phyloP scores from a whole-genome alignment of 306 rosid genomes.

The Rosa persica region DNA sequence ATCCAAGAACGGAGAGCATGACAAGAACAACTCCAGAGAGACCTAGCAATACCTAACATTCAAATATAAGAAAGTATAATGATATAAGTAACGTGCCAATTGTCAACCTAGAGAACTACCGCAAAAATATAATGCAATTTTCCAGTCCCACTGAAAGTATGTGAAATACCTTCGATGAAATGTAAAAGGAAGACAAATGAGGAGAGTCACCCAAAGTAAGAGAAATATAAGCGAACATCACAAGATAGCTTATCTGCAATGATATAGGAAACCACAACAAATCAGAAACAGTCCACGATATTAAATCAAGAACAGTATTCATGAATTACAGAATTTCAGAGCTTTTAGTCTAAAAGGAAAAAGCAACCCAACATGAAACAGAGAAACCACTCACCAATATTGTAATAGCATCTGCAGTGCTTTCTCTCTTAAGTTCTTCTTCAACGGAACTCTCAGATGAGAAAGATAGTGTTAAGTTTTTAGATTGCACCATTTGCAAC shows the following conservation, averaged over 20 bases:
- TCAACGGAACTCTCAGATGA: conserved; percentile 98
- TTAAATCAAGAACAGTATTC: not conserved
- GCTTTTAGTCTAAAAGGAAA: conserved; percentile 5
- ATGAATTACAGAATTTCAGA: not conserved
- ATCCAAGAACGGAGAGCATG: conserved; percentile 92
- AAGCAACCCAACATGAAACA: conserved; percentile 9
- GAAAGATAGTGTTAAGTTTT: conserved; percentile 84
- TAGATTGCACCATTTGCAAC: conserved; percentile 70
- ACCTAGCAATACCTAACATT: conserved; percentile 82
- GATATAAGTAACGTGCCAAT: conserved; percentile 5
- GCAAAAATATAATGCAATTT: conserved; percentile 5
- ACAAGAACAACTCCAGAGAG: conserved; percentile 91
- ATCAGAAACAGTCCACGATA: not conserved
- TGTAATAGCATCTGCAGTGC: conserved; percentile 92
- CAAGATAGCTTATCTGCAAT: conserved; percentile 95
- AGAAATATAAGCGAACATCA: conserved; percentile 97
- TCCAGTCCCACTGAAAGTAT: conserved; percentile 9
- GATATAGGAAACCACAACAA: conserved; percentile 8
- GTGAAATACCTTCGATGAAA: conserved; percentile 84
- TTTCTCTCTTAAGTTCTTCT: conserved; percentile 95
- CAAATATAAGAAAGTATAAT: conserved; percentile 26
- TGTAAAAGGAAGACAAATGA: conserved; percentile 59
- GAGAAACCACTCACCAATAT: conserved; percentile 61
- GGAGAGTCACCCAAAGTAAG: conserved; percentile 93
- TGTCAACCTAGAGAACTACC: conserved; percentile 11